Evolutionary conservation across 331 rosid species (phyloP).

Genomic region (Phaseolus coccineus): DNA sequence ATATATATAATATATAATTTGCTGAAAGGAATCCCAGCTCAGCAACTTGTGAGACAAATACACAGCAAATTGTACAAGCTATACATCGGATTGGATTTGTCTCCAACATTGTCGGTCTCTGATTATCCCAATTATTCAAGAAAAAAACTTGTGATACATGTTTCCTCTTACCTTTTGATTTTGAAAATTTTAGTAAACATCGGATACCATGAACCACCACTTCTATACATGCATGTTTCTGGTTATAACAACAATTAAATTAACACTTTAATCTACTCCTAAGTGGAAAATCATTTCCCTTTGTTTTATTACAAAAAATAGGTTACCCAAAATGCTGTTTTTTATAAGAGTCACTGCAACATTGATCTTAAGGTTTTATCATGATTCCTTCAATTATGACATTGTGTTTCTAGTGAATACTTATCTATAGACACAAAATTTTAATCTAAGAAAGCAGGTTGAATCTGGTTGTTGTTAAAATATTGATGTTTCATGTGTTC

Average conservation of each 20-base stretch:
- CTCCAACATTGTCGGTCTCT: conserved; percentile 58
- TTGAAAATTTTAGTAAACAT: not conserved
- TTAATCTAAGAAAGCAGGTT: conserved; percentile 29
- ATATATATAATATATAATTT: not conserved
- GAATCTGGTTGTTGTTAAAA: conserved; percentile 14
- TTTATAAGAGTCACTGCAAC: not conserved
- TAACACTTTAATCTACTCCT: conserved; percentile 1
- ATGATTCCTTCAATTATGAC: not conserved
- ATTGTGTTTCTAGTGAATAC: not conserved
- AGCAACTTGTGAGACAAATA: conserved; percentile 49
- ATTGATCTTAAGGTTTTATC: conserved; percentile 12
- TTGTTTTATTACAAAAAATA: not conserved
- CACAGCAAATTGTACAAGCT: conserved; percentile 47
- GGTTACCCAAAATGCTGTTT: not conserved
- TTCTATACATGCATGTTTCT: conserved; percentile 27
- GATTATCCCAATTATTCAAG: conserved; percentile 34
- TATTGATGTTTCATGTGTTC: conserved; percentile 42
- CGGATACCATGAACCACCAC: not conserved
- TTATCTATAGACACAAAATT: conserved; percentile 1
- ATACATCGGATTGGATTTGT: conserved; percentile 57
- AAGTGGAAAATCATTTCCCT: conserved; percentile 1
- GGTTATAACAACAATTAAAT: not conserved
- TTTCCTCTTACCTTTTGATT: conserved; percentile 23
- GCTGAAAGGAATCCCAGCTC: conserved; percentile 51
- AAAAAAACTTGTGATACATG: not conserved